Evolutionary conservation across 495 filamentous ascomycete genomes (phyloP), one percentile per base, ranked within the genome.

Genomic region (Acidomyces sp.): DNA sequence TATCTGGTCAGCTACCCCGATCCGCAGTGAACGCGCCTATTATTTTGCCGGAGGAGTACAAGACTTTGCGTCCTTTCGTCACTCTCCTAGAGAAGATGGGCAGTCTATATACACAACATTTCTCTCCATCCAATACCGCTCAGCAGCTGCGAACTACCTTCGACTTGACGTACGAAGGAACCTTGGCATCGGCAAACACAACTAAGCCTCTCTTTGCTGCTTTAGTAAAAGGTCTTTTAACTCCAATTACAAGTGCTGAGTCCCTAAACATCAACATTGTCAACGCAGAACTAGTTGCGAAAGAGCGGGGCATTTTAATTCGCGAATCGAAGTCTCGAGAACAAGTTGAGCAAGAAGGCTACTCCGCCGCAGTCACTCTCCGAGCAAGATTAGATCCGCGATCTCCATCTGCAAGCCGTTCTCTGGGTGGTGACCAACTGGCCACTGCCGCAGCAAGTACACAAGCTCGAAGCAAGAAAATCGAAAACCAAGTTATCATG

Each of bases 181-280:
- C 77, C 32, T 58, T 84, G 10, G 71, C 76, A 0, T 56, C 51
- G 7, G 64, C 81, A 18, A 66, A 62, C 39, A 82, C 77, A 48
- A 82, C 78, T 6, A 72, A 75, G 7, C 78, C 79, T 0, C 63
- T 84, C 6, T 79, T 79, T 46, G 77, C 79, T 0, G 77, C 77
- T 0, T 57, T 84, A 2, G 68, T 82, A 49, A 81, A 80, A 54
- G 78, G 79, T 0, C 63, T 84, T 11, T 63, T 78, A 9, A 62
- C 63, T 2, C 62, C 68, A 6, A 75, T 82, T 51, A 69, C 65
- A 38, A 68, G 69, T 41, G 54, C 62, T 0, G 72, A 69, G 34
- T 74, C 70, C 2, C 50, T 74, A 22, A 75, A 80, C 44, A 72
- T 84, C 47, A 83, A 81, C 61, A 79, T 83, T 28, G 78, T 83